These are phyloP conservation scores for Sonneratia alba DNA, from an alignment of 345 rosid genomes.

Conservation along the genomic window DNA sequence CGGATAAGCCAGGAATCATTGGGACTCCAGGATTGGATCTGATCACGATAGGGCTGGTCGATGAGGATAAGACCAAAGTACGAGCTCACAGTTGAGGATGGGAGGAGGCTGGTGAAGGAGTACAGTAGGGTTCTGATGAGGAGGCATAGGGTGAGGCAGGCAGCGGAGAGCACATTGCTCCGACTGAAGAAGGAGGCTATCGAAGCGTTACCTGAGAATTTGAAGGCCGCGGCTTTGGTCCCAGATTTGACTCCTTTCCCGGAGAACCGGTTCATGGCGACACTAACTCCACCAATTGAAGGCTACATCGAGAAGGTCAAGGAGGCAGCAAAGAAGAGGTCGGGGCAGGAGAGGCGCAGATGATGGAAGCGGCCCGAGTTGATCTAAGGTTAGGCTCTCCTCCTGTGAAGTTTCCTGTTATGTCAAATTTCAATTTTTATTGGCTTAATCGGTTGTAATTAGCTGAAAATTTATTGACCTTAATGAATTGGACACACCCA, in stretches of 20 bases:
- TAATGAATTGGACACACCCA: background rate
- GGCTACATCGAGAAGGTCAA: constrained; percentile 78
- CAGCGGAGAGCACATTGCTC: constrained; percentile 44
- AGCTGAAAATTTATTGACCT: background rate
- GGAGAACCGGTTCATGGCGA: constrained; percentile 61
- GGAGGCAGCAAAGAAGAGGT: constrained; percentile 64
- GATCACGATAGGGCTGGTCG: constrained; percentile 65
- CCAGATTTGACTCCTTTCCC: constrained; percentile 81
- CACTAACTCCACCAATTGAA: constrained; percentile 93
- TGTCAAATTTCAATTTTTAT: background rate
- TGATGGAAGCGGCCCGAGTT: constrained; percentile 16
- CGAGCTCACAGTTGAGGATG: constrained; percentile 81
- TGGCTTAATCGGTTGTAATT: too few species aligned
- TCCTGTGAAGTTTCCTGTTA: background rate
- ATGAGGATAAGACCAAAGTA: constrained; percentile 66
- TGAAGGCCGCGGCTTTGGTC: constrained; percentile 58
- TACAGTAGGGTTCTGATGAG: constrained; percentile 79
- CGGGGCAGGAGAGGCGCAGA: constrained; percentile 71
- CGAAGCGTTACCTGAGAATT: constrained; percentile 66
- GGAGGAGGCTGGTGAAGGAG: constrained; percentile 71
- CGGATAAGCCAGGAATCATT: constrained; percentile 51
- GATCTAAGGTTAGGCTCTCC: constrained; percentile 12
- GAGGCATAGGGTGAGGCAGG: constrained; percentile 64
- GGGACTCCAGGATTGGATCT: constrained; percentile 72
- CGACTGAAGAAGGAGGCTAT: constrained; percentile 59